Percentiles rank a stretch among this genome's conserved stretches.
Conservation (phyloP, 2,329 filamentous ascomycete species). For the Endothia cerciana region DNA sequence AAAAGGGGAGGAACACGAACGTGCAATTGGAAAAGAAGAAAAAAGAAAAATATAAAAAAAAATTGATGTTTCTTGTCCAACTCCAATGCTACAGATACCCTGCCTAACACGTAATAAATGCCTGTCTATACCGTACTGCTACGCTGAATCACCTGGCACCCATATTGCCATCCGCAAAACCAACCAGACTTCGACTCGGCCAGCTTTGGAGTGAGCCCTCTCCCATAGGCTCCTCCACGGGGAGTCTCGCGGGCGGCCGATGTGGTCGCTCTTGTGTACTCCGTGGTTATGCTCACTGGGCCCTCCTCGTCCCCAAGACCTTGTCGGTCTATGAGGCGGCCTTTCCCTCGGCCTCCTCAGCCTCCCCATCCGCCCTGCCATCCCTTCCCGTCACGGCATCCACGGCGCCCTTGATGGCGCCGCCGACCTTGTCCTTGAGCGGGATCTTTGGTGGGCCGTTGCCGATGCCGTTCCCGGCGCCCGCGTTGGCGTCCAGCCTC, state of each 20-base stretch:
- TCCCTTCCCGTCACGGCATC: slow-evolving; percentile 21
- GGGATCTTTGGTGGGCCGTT: slow-evolving; percentile 27
- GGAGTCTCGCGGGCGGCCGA: not conserved
- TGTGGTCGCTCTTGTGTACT: not conserved
- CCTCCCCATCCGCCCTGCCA: slow-evolving; percentile 15
- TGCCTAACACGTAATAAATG: slow-evolving; percentile 6
- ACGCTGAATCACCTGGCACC: not conserved
- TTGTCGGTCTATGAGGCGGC: slow-evolving; percentile 6
- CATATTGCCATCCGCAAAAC: not conserved
- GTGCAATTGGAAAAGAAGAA: not conserved
- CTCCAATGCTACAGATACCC: slow-evolving; percentile 17
- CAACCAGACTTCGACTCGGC: not conserved
- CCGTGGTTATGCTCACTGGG: not conserved
- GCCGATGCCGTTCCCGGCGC: slow-evolving; percentile 32
- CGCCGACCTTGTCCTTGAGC: slow-evolving; percentile 25
- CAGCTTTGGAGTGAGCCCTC: not conserved
- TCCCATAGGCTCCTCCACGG: not conserved
- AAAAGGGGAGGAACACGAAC: not conserved
- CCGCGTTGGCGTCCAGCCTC: slow-evolving; percentile 45
- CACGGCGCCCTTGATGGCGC: slow-evolving; percentile 24
- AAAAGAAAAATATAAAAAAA: not conserved
- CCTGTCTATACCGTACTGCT: not conserved
- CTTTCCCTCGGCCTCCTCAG: slow-evolving; percentile 13
- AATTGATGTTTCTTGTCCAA: slow-evolving; percentile 4
- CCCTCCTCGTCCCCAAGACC: not conserved